A percentile compares a stretch with the other conserved stretches of the same genome.
phyloP scores from a whole-genome alignment of 805 yeast genomes.

The Jamesozyma spencerorum region DNA sequence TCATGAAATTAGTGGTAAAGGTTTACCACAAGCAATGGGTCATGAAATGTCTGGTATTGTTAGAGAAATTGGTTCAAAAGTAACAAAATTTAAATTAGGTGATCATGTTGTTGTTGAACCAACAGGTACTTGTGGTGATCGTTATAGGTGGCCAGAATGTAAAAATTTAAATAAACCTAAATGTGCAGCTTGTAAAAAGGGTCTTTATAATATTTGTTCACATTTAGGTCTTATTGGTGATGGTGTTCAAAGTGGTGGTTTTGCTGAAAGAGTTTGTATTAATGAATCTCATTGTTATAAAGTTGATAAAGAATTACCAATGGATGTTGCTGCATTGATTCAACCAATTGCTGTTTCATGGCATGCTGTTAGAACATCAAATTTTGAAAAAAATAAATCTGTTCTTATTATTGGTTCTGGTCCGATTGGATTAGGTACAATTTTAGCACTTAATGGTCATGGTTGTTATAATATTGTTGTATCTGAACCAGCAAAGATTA shows the following conservation, averaged over 20 bases:
- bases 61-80: constrained; percentile 38
- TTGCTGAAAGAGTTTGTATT: constrained; percentile 41
- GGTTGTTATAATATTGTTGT: constrained; percentile 44
- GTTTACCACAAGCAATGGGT: constrained; percentile 42
- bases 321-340: constrained; percentile 48
- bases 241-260: constrained; percentile 50
- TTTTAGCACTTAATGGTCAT: constrained; percentile 47
- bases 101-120: constrained; percentile 59
- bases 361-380: constrained; percentile 47
- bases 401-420: constrained; percentile 53
- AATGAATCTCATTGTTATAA: constrained; percentile 33
- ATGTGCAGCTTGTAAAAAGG: constrained; percentile 45
- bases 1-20: constrained; percentile 31
- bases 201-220: constrained; percentile 45
- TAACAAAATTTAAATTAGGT: constrained; percentile 37
- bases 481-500: constrained; percentile 43
- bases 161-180: constrained; percentile 20
- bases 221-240: constrained; percentile 43
- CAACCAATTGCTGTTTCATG: constrained; percentile 50
- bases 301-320: constrained; percentile 37
- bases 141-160: constrained; percentile 32
- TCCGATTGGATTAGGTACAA: constrained; percentile 53
- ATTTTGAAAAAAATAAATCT: constrained; percentile 36
- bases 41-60: constrained; percentile 46
- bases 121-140: constrained; percentile 47